Evolutionary conservation across 2,329 filamentous ascomycete species (phyloP).

Genomic region (Dothistroma septosporum): DNA sequence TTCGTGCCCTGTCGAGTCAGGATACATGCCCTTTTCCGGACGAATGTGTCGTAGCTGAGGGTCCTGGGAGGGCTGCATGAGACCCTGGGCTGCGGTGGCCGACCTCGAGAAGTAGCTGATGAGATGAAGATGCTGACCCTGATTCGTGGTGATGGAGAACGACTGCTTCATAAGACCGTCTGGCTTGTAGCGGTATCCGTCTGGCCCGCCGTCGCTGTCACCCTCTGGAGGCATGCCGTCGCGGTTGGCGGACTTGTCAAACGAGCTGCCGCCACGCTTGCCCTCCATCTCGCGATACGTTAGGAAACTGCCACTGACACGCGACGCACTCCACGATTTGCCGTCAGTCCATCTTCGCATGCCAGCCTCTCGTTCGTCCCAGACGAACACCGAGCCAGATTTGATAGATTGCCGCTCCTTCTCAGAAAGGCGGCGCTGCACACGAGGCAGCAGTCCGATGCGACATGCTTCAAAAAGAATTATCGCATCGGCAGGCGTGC

Average conservation of each 20-base stretch:
- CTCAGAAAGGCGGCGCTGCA: conserved; percentile 88
- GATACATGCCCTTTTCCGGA: conserved; percentile 92
- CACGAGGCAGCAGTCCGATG: conserved; percentile 80
- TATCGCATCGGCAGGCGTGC: conserved; percentile 94
- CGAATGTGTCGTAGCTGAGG: conserved; percentile 74
- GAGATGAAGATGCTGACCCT: conserved; percentile 85
- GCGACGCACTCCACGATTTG: conserved; percentile 97
- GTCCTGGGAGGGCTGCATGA: conserved; percentile 79
- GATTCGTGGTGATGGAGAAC: conserved; percentile 94
- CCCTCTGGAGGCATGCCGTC: conserved; percentile 81
- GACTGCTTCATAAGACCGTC: conserved; percentile 99
- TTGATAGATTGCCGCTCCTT: conserved; percentile 95
- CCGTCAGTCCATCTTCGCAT: conserved; percentile 99
- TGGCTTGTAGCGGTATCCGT: conserved; percentile 90
- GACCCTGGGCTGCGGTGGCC: conserved; percentile 64
- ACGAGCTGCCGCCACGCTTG: conserved; percentile 76
- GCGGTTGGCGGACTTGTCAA: conserved; percentile 55
- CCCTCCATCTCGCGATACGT: conserved; percentile 99
- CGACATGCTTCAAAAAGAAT: conserved; percentile 97
- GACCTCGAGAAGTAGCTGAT: conserved; percentile 95
- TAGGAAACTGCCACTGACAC: conserved; percentile 93
- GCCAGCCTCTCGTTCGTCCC: conserved; percentile 96
- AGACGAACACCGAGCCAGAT: conserved; percentile 98
- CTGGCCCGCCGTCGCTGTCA: conserved; percentile 70
- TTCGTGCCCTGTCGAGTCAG: conserved; percentile 89